Conservation (phyloP, 176 grass and related monocot species). For the Neostapfia colusana region DNA sequence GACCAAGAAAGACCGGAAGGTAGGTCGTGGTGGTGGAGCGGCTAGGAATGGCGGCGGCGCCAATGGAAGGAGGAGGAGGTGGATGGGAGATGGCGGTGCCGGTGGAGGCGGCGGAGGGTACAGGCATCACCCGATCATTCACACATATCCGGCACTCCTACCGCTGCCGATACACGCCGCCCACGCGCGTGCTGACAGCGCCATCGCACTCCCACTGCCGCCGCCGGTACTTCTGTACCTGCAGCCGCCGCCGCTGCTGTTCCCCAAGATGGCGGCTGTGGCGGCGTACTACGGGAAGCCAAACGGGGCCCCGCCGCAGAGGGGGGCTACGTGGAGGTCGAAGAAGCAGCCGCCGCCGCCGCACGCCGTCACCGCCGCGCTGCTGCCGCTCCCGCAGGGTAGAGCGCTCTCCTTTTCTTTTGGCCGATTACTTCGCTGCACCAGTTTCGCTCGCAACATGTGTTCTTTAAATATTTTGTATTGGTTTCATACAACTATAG, state of each 20-base stretch:
- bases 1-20: slow-evolving; percentile 45
- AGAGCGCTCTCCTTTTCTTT: slow-evolving; percentile 17
- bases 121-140: slow-evolving; percentile 52
- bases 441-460: not conserved
- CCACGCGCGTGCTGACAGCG: not conserved
- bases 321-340: slow-evolving; percentile 35
- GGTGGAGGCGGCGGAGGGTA: not conserved
- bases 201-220: slow-evolving; percentile 46
- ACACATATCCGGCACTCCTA: slow-evolving; percentile 75
- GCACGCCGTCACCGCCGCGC: slow-evolving; percentile 49
- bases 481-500: not conserved
- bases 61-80: slow-evolving; percentile 40
- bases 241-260: slow-evolving; percentile 42
- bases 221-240: slow-evolving; percentile 60
- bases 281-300: slow-evolving; percentile 47
- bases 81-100: not conserved
- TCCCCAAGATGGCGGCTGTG: slow-evolving; percentile 36
- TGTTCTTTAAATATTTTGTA: slow-evolving; percentile 38
- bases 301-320: slow-evolving; percentile 23
- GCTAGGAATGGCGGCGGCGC: slow-evolving; percentile 17
- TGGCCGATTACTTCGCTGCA: slow-evolving; percentile 1
- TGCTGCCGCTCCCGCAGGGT: slow-evolving; percentile 61
- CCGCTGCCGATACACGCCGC: slow-evolving; percentile 59
- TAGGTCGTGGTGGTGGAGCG: not conserved
- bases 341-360: slow-evolving; percentile 44